Percentiles rank a stretch among this genome's conserved stretches.
phyloP scores from a whole-genome alignment of 257 asterid species.

The Parsonsia alboflavescens region DNA sequence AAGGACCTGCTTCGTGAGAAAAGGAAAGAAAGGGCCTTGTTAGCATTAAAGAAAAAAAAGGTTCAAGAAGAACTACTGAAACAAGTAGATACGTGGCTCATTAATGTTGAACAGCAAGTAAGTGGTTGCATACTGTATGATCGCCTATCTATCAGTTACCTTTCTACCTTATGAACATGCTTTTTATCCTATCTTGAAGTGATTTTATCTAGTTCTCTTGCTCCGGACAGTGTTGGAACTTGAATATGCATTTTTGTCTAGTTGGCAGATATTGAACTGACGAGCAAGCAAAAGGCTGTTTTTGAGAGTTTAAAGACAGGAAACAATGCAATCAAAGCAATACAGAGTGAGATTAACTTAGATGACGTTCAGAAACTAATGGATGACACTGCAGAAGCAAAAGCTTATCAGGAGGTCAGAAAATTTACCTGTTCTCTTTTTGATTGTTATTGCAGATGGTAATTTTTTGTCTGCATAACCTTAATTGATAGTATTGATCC shows the following conservation, averaged over 20 bases:
- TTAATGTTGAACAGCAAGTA: constrained; percentile 94
- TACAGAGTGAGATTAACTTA: constrained; percentile 79
- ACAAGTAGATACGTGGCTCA: constrained; percentile 87
- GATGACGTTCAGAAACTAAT: constrained; percentile 95
- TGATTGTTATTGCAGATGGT: not conserved
- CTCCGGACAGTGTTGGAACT: not conserved
- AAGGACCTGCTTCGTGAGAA: constrained; percentile 76
- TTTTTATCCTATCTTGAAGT: not conserved
- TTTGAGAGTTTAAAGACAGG: constrained; percentile 95
- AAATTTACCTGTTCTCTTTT: constrained; percentile 12
- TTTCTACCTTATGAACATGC: not conserved
- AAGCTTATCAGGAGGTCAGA: constrained; percentile 97
- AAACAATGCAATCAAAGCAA: constrained; percentile 82
- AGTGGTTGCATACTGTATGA: constrained; percentile 17
- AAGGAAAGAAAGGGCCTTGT: constrained; percentile 83
- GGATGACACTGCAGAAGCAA: constrained; percentile 97
- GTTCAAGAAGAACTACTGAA: constrained; percentile 79
- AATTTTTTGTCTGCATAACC: not conserved
- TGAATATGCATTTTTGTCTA: constrained; percentile 23
- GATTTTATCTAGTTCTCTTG: not conserved
- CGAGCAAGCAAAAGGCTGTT: constrained; percentile 96
- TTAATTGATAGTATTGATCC: not conserved
- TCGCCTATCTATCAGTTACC: not conserved
- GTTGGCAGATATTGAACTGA: constrained; percentile 95
- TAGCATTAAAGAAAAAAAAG: constrained; percentile 76